phyloP scores from a whole-genome alignment of 108 stramenopile species.

The Discostella stelligeroides region DNA sequence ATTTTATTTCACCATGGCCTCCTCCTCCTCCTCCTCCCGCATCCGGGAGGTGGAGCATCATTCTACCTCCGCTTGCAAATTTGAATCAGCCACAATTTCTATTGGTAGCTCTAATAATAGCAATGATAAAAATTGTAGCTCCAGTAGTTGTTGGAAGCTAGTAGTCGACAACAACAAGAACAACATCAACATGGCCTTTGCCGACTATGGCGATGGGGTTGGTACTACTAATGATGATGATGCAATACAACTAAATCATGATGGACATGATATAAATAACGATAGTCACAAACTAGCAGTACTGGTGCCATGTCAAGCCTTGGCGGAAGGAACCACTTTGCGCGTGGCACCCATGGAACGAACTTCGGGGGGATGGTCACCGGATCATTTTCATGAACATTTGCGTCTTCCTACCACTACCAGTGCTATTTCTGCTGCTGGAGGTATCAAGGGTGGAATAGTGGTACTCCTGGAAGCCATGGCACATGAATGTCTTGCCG shows the following conservation, averaged over 20 bases:
- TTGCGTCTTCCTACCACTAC: constrained; percentile 45
- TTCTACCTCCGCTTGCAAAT: constrained; percentile 38
- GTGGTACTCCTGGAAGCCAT: constrained; percentile 51
- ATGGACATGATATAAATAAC: background rate
- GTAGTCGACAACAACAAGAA: constrained; percentile 1
- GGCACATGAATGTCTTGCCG: constrained; percentile 61
- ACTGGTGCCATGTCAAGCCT: constrained; percentile 23
- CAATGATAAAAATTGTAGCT: too few relatives aligned
- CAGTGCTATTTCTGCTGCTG: background rate
- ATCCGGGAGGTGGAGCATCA: constrained; percentile 50
- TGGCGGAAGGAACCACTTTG: constrained; percentile 27
- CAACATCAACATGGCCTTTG: constrained; percentile 2
- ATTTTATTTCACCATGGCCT: constrained; percentile 9
- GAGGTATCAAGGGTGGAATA: constrained; percentile 22
- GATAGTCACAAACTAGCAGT: background rate
- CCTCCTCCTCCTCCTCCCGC: constrained; percentile 35
- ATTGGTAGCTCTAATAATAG: constrained; percentile 9
- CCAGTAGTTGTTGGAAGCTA: constrained; percentile 4
- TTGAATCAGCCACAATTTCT: constrained; percentile 16
- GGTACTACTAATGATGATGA: background rate
- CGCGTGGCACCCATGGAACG: constrained; percentile 49
- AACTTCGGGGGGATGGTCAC: constrained; percentile 48
- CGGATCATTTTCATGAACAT: constrained; percentile 47
- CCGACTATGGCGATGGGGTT: background rate
- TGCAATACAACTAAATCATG: background rate